These are phyloP conservation scores for Alternaria angustiovoidea DNA, from an alignment of 2,329 filamentous ascomycete genomes.

Conservation along the genomic window DNA sequence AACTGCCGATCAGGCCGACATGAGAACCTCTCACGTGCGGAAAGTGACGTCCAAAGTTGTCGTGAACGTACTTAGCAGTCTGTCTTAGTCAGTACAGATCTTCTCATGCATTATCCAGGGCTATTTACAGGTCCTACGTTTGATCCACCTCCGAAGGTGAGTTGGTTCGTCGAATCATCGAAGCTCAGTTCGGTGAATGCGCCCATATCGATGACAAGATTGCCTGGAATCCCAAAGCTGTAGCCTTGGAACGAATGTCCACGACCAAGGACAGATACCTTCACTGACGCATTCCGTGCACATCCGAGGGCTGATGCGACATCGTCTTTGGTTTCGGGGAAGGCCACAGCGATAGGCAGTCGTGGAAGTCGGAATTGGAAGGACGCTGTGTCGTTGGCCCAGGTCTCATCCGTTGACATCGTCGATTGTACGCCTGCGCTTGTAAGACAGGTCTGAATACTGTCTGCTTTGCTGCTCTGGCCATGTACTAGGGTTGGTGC, in stretches of 20 bases:
- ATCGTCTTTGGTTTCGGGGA: slow-evolving; percentile 14
- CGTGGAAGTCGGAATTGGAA: slow-evolving; percentile 19
- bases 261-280: slow-evolving; percentile 17
- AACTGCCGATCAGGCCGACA: slow-evolving; percentile 16
- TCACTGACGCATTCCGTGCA: slow-evolving; percentile 21
- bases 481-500: slow-evolving; percentile 7
- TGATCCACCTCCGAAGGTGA: slow-evolving; percentile 21
- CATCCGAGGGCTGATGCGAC: slow-evolving; percentile 17
- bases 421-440: slow-evolving; percentile 10
- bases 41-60: slow-evolving; percentile 14
- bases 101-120: neutral
- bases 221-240: slow-evolving; percentile 18
- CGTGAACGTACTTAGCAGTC: slow-evolving; percentile 16
- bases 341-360: slow-evolving; percentile 16
- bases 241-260: slow-evolving; percentile 25
- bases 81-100: neutral
- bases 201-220: slow-evolving; percentile 19
- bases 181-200: slow-evolving; percentile 20
- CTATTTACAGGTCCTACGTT: slow-evolving; percentile 15
- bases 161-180: slow-evolving; percentile 17
- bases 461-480: slow-evolving; percentile 10
- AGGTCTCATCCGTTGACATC: slow-evolving; percentile 15
- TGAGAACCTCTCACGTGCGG: slow-evolving; percentile 22
- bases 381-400: slow-evolving; percentile 19
- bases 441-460: slow-evolving; percentile 12